Percentiles rank a stretch among this genome's conserved stretches.
Conservation (phyloP, 306 rosid species). For the Lathyrus sativus region DNA sequence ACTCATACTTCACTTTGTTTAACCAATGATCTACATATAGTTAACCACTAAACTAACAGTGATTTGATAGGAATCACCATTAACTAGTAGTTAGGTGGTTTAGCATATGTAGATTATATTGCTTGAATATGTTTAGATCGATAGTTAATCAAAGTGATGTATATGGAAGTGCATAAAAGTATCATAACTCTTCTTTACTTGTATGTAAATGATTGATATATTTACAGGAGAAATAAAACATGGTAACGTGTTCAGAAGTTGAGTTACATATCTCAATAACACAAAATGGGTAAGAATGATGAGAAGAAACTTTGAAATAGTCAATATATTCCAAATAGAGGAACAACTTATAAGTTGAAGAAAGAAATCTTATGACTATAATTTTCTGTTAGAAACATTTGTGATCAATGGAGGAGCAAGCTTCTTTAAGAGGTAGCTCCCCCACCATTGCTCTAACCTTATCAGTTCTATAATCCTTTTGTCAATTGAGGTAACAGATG, state of each 20-base stretch:
- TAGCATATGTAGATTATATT: background rate
- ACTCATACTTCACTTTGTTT: slow-evolving; percentile 29
- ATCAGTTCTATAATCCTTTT: slow-evolving; percentile 9
- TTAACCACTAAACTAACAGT: slow-evolving; percentile 10
- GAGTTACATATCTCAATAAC: slow-evolving; percentile 12
- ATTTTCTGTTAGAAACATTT: slow-evolving; percentile 18
- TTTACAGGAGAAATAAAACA: slow-evolving; percentile 24
- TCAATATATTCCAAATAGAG: too few species aligned
- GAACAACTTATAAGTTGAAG: too few species aligned
- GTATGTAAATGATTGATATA: slow-evolving; percentile 6
- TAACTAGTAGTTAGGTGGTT: slow-evolving; percentile 17
- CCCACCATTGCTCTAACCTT: slow-evolving; percentile 14
- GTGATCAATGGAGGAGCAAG: slow-evolving; percentile 13
- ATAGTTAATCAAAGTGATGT: background rate
- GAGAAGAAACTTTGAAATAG: slow-evolving; percentile 11
- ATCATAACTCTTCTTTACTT: background rate
- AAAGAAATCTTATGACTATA: slow-evolving; percentile 11
- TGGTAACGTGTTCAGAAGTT: slow-evolving; percentile 3
- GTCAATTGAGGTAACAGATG: slow-evolving; percentile 13
- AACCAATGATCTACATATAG: slow-evolving; percentile 14
- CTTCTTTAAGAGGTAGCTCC: slow-evolving; percentile 19
- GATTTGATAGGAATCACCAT: slow-evolving; percentile 5
- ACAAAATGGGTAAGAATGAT: slow-evolving; percentile 25
- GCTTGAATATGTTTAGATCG: slow-evolving; percentile 9
- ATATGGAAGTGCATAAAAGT: background rate